Base-by-base conservation (phyloP, 129 eudicot genomes). In the Flaveria ramosissima region DNA sequence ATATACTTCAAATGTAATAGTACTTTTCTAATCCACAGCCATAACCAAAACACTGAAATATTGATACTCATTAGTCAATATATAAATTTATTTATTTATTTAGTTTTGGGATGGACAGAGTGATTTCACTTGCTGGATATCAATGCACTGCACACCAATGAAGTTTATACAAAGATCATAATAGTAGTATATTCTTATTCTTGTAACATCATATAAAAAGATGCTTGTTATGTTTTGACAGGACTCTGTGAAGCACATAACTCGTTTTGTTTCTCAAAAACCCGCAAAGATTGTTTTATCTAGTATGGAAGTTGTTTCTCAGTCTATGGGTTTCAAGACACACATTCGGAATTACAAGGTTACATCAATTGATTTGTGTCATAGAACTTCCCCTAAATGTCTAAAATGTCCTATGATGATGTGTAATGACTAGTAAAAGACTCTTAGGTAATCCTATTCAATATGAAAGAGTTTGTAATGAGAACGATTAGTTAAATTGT, bases 301-400 rank as follows among this genome's bases (percentile, higher is more conserved):
- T 6, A 95, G 88, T 65, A 91, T 95, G 94, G 99, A 95, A 89
- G 99, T 89, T 82, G 94, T 95, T 86, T 91, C 96, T 9, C 96
- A 95, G 77, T 95, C 99, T 8, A 89, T 95, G 99, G 96, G 99
- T 71, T 91, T 89, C 80, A 95, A 95, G 89, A 91, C 97, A 15
- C 99, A 95, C 78, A 95, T 89, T 24, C 90, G 99, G 11, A 91
- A 91, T 68, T 95, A 78, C 75, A 95, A 95, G 96, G 99, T 91
- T 73, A 52, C 26, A 45, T 46, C 27, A 16, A 2, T 56, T 52
- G 7, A 30, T 10, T 19, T 72, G 32, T 50, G 74, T 32, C 16
- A 46, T 16, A 71, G 21, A 80, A 71, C n/a, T 45, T 43, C 55
- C 75, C 26, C 17, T 68, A 17, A 59, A n/a, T 74, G 48, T n/a